Evolutionary conservation across 768 basidiomycete species (phyloP).

Genomic region (Coprinellus aureogranulatus): DNA sequence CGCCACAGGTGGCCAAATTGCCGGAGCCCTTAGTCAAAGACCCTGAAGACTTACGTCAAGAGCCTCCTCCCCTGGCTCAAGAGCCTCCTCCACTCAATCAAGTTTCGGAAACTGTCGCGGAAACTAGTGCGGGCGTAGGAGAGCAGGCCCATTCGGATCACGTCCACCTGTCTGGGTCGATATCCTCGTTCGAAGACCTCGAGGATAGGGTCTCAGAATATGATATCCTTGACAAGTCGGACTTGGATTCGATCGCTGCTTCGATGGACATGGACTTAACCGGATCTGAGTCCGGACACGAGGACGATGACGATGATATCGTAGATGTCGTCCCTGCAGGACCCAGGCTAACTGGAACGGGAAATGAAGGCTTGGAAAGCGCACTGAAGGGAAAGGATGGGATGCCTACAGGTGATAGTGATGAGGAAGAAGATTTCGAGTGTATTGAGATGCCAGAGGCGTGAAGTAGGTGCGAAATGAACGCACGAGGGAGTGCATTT

Average conservation of each 20-base stretch:
- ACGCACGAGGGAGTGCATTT: too few species aligned
- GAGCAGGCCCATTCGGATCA: neutral
- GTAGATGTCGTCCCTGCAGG: neutral
- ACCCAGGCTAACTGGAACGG: neutral
- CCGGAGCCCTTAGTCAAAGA: too few species aligned
- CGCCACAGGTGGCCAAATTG: too few species aligned
- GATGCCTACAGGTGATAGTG: neutral
- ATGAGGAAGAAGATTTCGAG: neutral
- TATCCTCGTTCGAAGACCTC: slow-evolving; percentile 1
- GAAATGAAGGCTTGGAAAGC: neutral
- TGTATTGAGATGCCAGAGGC: neutral
- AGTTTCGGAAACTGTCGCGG: neutral
- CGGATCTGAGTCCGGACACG: too few species aligned
- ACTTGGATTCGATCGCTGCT: neutral
- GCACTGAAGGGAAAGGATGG: neutral
- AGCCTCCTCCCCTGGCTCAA: neutral
- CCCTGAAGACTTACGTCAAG: neutral
- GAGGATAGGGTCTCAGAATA: neutral
- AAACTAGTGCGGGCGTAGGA: neutral
- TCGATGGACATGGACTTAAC: too few species aligned
- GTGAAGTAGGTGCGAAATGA: too few species aligned
- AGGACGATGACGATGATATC: neutral
- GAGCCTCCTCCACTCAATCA: neutral
- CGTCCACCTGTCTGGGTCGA: neutral
- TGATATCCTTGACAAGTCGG: neutral